Evolutionary conservation across 2,329 filamentous ascomycete genomes (phyloP), one percentile per base, ranked within the genome.

Genomic region (Ophiostoma himal-ulmi): DNA sequence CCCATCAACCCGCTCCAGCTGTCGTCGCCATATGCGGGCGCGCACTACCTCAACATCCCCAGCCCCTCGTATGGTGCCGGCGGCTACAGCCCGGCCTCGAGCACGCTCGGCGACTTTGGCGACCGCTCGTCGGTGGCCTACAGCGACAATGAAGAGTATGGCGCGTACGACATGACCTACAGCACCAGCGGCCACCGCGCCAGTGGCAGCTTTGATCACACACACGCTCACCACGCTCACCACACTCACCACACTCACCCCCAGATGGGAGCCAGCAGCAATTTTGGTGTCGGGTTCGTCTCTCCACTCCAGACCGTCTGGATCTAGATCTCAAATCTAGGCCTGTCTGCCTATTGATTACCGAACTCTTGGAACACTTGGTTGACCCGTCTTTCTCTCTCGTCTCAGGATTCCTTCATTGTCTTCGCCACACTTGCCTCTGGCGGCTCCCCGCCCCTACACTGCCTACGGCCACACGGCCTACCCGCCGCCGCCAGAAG

Each of bases 11-110:
- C 86, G 20, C 76, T 88, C 76, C 81, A 83, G 74, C 79, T 88
- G 69, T 85, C 86, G 41, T 88, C 85, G 44, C 65, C 85, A 0
- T 87, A 83, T 73, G 77, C 80, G 68, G 80, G 80, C 73, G 83
- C 83, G 74, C 85, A 88, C 75, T 89, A 88, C 76, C 83, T 89
- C 71, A 85, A 81, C 77, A 85, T 89, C 68, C 87, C 87, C n/a
- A 88, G 86, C 70, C 86, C 86, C 34, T 85, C 85, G 37, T 88
- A 85, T 73, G 83, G 82, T 3, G 44, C 17, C 22, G 52, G 52
- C 70, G 83, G 83, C 71, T 89, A 88, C 77, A 67, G 86, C 76
- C 87, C 87, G 68, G 85, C 86, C 30, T 87, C 86, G 39, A 89
- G 87, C 71, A 87, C 84, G 22, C 88, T 85, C 76, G 84, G 74